phyloP scores from a whole-genome alignment of 2,329 filamentous ascomycete genomes.

The Phoma herbarum region DNA sequence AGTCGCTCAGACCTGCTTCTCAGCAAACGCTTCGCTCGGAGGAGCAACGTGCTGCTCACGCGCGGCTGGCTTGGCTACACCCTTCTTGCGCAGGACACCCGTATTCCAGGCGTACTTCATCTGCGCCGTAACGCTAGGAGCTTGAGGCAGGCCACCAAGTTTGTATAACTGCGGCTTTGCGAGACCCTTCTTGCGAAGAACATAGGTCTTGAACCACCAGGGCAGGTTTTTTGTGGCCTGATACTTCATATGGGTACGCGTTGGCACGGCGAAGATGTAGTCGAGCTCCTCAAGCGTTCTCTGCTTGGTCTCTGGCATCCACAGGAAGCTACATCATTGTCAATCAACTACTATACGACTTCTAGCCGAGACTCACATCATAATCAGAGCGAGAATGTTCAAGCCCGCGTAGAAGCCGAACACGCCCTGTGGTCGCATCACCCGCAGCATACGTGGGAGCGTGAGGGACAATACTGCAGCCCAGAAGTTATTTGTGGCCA shows the following conservation, averaged over 20 bases:
- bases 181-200: constrained; percentile 51
- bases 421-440: constrained; percentile 61
- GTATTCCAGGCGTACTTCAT: constrained; percentile 34
- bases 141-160: constrained; percentile 38
- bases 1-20: constrained; percentile 30
- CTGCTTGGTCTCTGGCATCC: constrained; percentile 60
- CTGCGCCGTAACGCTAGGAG: constrained; percentile 30
- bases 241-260: constrained; percentile 53
- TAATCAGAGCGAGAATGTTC: constrained; percentile 67
- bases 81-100: constrained; percentile 32
- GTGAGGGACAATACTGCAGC: constrained; percentile 69
- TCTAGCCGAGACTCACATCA: constrained; percentile 57
- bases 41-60: constrained; percentile 21
- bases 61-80: constrained; percentile 26
- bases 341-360: background rate
- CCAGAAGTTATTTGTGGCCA: constrained; percentile 71
- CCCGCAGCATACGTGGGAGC: constrained; percentile 65
- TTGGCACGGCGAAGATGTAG: constrained; percentile 60
- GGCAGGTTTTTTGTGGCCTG: constrained; percentile 46
- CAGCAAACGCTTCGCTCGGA: constrained; percentile 17
- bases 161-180: constrained; percentile 52
- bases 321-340: constrained; percentile 59
- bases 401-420: constrained; percentile 70
- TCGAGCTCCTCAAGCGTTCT: constrained; percentile 60
- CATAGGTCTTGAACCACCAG: constrained; percentile 58